Base-by-base conservation (phyloP, 305 asterid species). In the Fraxinus latifolia region DNA sequence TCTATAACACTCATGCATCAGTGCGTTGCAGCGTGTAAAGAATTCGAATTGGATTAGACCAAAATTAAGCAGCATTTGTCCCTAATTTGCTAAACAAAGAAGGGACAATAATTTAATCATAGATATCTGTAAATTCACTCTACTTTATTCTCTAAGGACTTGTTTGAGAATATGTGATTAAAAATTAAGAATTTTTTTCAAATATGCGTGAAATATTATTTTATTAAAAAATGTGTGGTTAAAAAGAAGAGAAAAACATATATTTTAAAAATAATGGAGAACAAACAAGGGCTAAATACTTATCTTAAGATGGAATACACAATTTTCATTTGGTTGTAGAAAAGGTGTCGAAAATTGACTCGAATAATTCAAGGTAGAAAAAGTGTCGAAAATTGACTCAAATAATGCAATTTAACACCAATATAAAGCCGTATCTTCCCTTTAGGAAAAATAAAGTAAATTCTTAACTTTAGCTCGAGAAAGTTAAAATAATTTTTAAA, bases 1-100 rank as follows among this genome's bases (percentile, higher is more conserved):
- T 84, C 80, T 11, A 84, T 80, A 31, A 5, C 74, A 14, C 74
- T 14, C 76, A 67, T 74, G 72, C 81, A 76, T 80, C 81, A 81
- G 50, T 73, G 55, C 15, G 12, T 74, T 75, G 34, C 62, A 14
- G 34, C 65, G 21, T 23, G 62, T 23, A 21, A 75, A 19, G 1
- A 12, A 4, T 3, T 25, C 19, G 21, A 29, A 1, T 39, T 19
- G 17, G 32, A 65, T 65, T 55, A 15, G 62, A 50, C 62, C 1
- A 7, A 15, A 50, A 50, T 15, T 15, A 15, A 15, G 62, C 21
- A 50, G 23, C 62, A 50, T 15, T 50, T 50, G 62, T 50, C 23
- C 19, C 21, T 15, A 50, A 15, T 50, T 50, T 50, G 62, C 62
- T 50, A 50, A 50, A 50, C 21, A 50, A 50, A 50, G 60, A 50